Conservation (phyloP, 257 asterid genomes). For the Nicotiana benthamiana region DNA sequence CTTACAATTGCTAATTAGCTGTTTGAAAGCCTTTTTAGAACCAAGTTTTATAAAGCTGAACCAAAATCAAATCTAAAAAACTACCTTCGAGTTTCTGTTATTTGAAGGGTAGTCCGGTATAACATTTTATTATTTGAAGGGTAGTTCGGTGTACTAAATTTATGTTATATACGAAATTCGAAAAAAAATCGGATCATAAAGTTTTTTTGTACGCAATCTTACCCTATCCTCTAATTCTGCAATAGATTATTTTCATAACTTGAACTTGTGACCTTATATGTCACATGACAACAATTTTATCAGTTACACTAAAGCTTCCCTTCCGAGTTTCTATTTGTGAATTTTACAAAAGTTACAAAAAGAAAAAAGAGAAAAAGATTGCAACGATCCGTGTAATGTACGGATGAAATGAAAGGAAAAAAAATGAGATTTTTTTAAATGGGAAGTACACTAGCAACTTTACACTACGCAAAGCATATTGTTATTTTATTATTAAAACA, state of each 20-base stretch:
- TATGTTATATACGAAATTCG: too few species aligned
- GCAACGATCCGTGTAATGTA: constrained; percentile 14
- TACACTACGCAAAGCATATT: constrained; percentile 11
- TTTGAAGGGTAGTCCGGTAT: too few species aligned
- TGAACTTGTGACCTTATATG: too few species aligned
- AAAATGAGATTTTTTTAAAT: neutral
- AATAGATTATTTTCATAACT: too few species aligned
- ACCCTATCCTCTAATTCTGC: too few species aligned
- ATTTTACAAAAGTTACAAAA: neutral
- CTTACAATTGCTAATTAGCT: too few species aligned
- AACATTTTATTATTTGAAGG: too few species aligned
- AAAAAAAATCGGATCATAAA: too few species aligned
- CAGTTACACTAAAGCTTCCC: too few species aligned
- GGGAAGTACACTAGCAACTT: neutral
- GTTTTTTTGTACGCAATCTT: too few species aligned
- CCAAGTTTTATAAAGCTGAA: neutral
- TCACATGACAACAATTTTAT: too few species aligned
- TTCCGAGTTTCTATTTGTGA: neutral
- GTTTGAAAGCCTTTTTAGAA: neutral
- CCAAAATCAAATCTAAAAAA: neutral
- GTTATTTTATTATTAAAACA: neutral
- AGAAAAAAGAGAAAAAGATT: neutral
- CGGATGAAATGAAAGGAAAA: constrained; percentile 23
- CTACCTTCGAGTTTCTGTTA: neutral
- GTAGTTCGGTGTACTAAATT: too few species aligned